Conservation (phyloP, 2,329 filamentous ascomycete genomes). For the Zymoseptoria pseudotritici region DNA sequence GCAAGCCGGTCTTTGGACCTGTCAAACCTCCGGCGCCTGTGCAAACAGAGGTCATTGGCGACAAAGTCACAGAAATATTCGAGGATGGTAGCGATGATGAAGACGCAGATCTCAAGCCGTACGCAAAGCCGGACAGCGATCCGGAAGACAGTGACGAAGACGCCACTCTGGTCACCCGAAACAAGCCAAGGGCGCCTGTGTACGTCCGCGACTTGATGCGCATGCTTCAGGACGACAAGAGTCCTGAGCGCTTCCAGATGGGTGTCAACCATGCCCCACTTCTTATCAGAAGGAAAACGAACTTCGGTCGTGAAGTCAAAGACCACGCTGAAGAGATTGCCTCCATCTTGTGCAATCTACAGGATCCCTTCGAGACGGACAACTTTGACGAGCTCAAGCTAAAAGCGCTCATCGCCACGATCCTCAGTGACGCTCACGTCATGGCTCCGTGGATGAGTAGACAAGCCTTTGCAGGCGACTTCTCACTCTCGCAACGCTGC, state of each 20-base stretch:
- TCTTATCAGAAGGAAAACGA: constrained; percentile 80
- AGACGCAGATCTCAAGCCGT: constrained; percentile 62
- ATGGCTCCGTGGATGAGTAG: constrained; percentile 81
- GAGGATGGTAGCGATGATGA: constrained; percentile 42
- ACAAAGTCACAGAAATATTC: constrained; percentile 27
- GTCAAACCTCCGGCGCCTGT: constrained; percentile 6
- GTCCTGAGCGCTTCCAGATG: constrained; percentile 75
- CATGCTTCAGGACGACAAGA: constrained; percentile 72
- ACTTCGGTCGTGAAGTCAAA: constrained; percentile 78
- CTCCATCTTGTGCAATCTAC: constrained; percentile 65
- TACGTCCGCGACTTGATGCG: constrained; percentile 80
- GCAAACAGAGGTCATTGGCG: constrained; percentile 26
- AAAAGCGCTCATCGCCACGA: constrained; percentile 73
- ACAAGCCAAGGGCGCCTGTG: constrained; percentile 78
- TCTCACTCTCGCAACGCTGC: constrained; percentile 76
- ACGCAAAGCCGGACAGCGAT: constrained; percentile 81
- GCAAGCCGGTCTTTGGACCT: constrained; percentile 9
- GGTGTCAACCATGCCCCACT: constrained; percentile 68
- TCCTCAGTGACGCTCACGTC: constrained; percentile 65
- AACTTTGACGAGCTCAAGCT: constrained; percentile 68
- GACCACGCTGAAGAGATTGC: constrained; percentile 79
- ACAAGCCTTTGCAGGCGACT: constrained; percentile 86
- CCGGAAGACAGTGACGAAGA: constrained; percentile 90
- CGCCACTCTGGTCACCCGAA: constrained; percentile 72
- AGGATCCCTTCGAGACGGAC: constrained; percentile 77